phyloP scores from a whole-genome alignment of 2,329 filamentous ascomycete genomes.

The Diaporthe destruens region DNA sequence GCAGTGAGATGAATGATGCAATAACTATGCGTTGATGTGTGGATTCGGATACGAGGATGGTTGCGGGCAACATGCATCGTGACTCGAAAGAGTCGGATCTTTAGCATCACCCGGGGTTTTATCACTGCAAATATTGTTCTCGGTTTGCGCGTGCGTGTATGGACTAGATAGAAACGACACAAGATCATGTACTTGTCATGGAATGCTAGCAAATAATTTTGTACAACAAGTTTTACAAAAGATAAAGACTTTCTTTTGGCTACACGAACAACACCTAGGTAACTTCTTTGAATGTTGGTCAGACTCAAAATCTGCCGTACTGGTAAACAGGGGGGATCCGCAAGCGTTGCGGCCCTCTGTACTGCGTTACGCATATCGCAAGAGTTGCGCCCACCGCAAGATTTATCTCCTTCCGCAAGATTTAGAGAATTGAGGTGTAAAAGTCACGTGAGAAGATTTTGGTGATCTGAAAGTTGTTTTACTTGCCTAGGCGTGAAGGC shows the following conservation, averaged over 20 bases:
- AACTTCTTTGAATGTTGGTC: background rate
- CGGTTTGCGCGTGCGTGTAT: background rate
- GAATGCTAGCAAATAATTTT: background rate
- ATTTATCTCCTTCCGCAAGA: too few relatives aligned
- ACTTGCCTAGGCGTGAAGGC: too few relatives aligned
- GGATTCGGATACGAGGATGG: background rate
- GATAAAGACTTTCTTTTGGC: background rate
- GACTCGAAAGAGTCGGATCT: background rate
- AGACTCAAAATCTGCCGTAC: too few relatives aligned
- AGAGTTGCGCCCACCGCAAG: too few relatives aligned
- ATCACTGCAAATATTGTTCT: background rate
- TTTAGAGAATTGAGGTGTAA: too few relatives aligned
- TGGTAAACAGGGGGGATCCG: too few relatives aligned
- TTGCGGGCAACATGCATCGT: background rate
- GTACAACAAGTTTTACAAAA: background rate
- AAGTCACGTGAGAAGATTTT: too few relatives aligned
- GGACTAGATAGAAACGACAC: too few relatives aligned
- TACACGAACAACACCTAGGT: background rate
- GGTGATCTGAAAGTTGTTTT: too few relatives aligned
- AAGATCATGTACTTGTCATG: background rate
- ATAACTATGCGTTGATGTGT: background rate
- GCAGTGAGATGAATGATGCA: too few relatives aligned
- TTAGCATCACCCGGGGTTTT: background rate
- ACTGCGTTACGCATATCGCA: too few relatives aligned
- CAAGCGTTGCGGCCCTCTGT: too few relatives aligned